Evolutionary conservation across 495 filamentous ascomycete species (phyloP), one percentile per base, ranked within the genome.

Genomic region (Parathielavia hyrcaniae): DNA sequence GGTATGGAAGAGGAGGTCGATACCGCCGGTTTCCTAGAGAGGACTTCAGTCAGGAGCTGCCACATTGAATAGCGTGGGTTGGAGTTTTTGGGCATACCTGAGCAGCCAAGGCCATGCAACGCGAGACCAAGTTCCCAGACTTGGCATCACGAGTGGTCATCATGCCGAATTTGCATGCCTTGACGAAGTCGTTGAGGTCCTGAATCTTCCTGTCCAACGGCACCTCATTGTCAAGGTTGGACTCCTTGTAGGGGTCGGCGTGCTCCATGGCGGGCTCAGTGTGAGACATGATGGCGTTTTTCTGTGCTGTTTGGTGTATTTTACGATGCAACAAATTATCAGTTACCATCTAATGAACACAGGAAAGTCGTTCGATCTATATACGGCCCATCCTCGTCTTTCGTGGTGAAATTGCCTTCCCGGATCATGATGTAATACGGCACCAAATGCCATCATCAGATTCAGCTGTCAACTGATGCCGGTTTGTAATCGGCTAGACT

Each of bases 1-100:
- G 62, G 90, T 89, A 76, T 93, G 86, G 81, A 97, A 96, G 72
- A 95, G 79, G 47, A 95, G 83, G 71, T 96, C 91, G 50, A 95
- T 81, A 65, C 86, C 86, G 61, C 84, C 83, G 61, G 79, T 78
- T 73, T 93, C 86, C 88, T 91, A 36, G n/a, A 30, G 38, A 38
- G 44, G 23, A 8, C 23, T n/a, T 53, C 30, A 48, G 32, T 26
- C 23, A 32, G 55, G 35, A 30, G 26, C 4, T 50, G 36, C 6
- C 13, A 35, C 19, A 1, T 8, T 39, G 30, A 30, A 1, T 51
- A 1, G 23, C 26, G 38, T 14, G 10, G 22, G 20, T 9, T 4
- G 17, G 16, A 11, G 41, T 11, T 14, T 23, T 35, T 43, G 17
- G 12, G 56, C 72, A 47, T 77, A 92, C 91, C 74, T 85, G 86